phyloP scores from a whole-genome alignment of 108 stramenopile genomes.

The Conticribra weissflogii region DNA sequence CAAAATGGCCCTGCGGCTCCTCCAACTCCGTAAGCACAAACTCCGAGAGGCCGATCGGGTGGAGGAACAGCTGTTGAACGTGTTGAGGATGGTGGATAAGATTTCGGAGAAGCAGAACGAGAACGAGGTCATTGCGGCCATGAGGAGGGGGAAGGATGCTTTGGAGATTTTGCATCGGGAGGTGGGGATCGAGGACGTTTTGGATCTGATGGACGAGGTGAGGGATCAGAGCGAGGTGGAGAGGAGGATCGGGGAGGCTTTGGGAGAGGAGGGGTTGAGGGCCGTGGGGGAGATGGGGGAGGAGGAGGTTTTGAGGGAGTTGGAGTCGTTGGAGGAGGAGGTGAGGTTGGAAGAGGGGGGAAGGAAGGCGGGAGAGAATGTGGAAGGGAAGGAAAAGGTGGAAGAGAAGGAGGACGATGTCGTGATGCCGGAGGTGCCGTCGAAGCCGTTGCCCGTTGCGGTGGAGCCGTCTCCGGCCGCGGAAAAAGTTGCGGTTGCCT shows the following conservation, averaged over 20 bases:
- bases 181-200: constrained; percentile 88
- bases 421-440: constrained; percentile 24
- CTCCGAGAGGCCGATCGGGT: constrained; percentile 70
- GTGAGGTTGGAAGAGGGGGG: constrained; percentile 21
- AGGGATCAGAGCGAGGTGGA: constrained; percentile 85
- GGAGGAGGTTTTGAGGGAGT: constrained; percentile 48
- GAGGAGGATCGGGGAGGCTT: constrained; percentile 71
- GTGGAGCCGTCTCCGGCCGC: constrained; percentile 12
- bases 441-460: constrained; percentile 27
- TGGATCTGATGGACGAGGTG: constrained; percentile 90
- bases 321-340: constrained; percentile 48
- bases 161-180: constrained; percentile 85
- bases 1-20: constrained; percentile 66
- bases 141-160: constrained; percentile 86
- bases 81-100: constrained; percentile 87
- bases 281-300: constrained; percentile 38
- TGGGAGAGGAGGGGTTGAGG: constrained; percentile 42
- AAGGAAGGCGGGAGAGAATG: constrained; percentile 1
- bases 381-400: constrained; percentile 12
- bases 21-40: constrained; percentile 81
- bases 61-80: constrained; percentile 75
- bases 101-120: constrained; percentile 87
- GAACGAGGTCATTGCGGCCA: constrained; percentile 67
- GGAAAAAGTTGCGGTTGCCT: constrained; percentile 44
- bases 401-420: constrained; percentile 7